These are phyloP conservation scores for Penicillium rolfsii DNA, from an alignment of 2,329 filamentous ascomycete genomes.

Conservation along the genomic window DNA sequence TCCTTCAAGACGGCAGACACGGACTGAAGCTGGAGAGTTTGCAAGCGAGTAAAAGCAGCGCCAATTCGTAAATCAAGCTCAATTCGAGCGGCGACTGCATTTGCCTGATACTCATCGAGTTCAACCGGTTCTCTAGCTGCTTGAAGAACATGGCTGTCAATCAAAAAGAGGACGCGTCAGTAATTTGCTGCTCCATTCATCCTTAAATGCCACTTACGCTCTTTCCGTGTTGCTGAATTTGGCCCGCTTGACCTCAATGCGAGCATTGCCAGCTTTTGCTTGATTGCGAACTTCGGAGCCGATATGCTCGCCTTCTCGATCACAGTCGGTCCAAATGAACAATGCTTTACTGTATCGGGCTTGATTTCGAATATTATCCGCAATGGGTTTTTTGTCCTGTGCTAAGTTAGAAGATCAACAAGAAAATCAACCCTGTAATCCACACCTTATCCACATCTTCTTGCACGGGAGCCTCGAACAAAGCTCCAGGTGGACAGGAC, in stretches of 20 bases:
- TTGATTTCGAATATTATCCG: conserved; percentile 80
- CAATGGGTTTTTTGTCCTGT: conserved; percentile 77
- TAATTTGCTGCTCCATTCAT: neutral
- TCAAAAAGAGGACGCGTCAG: neutral
- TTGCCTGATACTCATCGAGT: conserved; percentile 82
- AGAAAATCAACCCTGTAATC: neutral
- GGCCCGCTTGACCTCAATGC: conserved; percentile 80
- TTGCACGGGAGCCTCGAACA: conserved; percentile 80
- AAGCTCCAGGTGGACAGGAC: conserved; percentile 72
- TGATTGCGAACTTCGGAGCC: conserved; percentile 86
- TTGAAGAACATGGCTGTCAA: conserved; percentile 74
- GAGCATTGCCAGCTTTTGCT: conserved; percentile 72
- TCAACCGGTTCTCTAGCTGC: conserved; percentile 77
- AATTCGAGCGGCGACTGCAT: conserved; percentile 84
- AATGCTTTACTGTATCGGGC: conserved; percentile 73
- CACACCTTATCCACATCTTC: conserved; percentile 68
- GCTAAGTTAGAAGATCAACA: conserved; percentile 18
- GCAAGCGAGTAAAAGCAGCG: conserved; percentile 85
- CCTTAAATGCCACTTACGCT: conserved; percentile 60
- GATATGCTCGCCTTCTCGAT: conserved; percentile 96
- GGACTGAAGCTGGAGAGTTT: conserved; percentile 75
- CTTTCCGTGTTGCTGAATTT: conserved; percentile 95
- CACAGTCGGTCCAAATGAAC: conserved; percentile 99
- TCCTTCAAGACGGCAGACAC: conserved; percentile 70
- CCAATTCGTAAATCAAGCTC: conserved; percentile 93